Evolutionary conservation across 2,329 filamentous ascomycete species (phyloP), one percentile per base, ranked within the genome.

Genomic region (Aphanocladium album): DNA sequence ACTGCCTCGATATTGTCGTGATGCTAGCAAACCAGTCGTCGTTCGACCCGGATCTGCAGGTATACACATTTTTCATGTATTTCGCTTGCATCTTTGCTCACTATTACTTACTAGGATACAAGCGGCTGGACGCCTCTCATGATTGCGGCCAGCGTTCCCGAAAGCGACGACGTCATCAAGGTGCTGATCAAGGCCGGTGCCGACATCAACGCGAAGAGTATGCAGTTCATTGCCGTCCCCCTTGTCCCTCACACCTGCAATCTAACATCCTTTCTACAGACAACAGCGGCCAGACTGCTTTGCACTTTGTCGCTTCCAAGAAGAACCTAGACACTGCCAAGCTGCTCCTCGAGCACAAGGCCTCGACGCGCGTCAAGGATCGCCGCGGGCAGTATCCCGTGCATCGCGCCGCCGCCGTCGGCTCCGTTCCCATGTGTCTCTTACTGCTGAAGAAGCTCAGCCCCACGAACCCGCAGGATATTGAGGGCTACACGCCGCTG

Each of bases 271-370:
- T 37, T 27, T 46, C 25, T 27, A 12, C n/a, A 89, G 86, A 89
- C 69, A 81, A 85, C 71, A 84, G 77, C 62, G 88, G 87, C 63
- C 89, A 96, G 84, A 96, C 92, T 23, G 91, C 89, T 11, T 83
- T 99, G 21, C 93, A 98, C 74, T 96, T 98, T 71, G 87, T 92
- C 53, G 89, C 90, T 16, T 96, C 92, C 35, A 99, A 99, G 75
- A 86, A 85, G 68, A 93, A 96, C 71, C 79, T 97, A 49, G 90
- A 96, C 64, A 81, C 89, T 7, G 91, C 91, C 27, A 88, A 87
- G 53, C 86, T 85, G 61, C 83, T 99, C n/a, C 76, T 99, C 43
- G 80, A 83, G 19, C 81, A 86, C 67, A 89, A 89, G 1, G 93
- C 91, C 14, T 91, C 88, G 5, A 85, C 92, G 1, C 81, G 93